phyloP scores from a whole-genome alignment of 768 basidiomycete species.

The Pleurotus eryngii region DNA sequence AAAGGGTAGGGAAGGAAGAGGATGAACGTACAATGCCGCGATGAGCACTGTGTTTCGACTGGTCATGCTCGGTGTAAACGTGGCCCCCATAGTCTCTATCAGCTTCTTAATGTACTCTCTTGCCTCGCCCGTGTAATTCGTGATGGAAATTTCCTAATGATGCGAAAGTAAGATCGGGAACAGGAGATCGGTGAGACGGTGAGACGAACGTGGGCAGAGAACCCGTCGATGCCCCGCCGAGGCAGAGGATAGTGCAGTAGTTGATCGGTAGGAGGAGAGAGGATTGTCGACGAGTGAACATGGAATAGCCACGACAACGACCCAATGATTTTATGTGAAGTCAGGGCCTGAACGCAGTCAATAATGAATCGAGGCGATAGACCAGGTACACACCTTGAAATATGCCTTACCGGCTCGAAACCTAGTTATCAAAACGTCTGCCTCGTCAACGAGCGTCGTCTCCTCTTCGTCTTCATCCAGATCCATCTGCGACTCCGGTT shows the following conservation, averaged over 20 bases:
- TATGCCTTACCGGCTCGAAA: conserved; percentile 70
- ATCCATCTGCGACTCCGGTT: conserved; percentile 20
- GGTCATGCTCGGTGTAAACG: conserved; percentile 81
- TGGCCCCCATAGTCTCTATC: conserved; percentile 71
- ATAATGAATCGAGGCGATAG: background rate
- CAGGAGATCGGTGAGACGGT: too few relatives aligned
- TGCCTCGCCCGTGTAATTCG: conserved; percentile 84
- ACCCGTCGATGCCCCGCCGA: conserved; percentile 52
- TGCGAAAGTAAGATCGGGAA: too few relatives aligned
- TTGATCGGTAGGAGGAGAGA: conserved; percentile 67
- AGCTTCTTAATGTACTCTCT: conserved; percentile 87
- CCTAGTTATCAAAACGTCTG: conserved; percentile 74
- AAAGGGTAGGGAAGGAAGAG: background rate
- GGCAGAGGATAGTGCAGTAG: conserved; percentile 86
- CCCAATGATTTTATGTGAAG: conserved; percentile 59
- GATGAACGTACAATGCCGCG: conserved; percentile 68
- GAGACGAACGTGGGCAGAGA: conserved; percentile 54
- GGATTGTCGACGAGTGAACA: conserved; percentile 58
- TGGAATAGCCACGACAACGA: conserved; percentile 83
- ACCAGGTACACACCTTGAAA: conserved; percentile 49
- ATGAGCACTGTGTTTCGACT: conserved; percentile 76
- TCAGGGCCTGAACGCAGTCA: conserved; percentile 50
- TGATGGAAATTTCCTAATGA: conserved; percentile 71
- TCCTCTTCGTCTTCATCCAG: conserved; percentile 31
- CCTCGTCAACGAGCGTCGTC: conserved; percentile 38